phyloP scores from a whole-genome alignment of 805 yeast genomes.

The Candida golubevii region DNA sequence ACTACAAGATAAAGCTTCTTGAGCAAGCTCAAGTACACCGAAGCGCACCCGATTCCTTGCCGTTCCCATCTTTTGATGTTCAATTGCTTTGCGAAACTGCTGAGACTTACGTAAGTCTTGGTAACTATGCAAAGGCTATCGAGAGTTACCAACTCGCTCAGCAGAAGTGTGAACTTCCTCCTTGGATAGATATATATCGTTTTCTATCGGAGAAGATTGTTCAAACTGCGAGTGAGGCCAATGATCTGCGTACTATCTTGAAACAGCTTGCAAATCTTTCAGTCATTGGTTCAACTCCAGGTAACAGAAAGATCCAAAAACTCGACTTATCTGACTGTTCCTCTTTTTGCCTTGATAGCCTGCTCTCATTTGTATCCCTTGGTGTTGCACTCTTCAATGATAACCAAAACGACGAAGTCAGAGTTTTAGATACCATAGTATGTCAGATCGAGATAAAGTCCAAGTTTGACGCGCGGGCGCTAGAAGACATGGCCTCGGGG shows the following conservation, averaged over 20 bases:
- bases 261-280: slow-evolving; percentile 5
- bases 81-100: slow-evolving; percentile 50
- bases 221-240: neutral
- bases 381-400: slow-evolving; percentile 1
- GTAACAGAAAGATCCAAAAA: neutral
- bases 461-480: neutral
- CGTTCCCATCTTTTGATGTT: slow-evolving; percentile 1
- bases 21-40: neutral
- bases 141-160: slow-evolving; percentile 14
- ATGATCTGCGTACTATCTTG: neutral
- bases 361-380: neutral
- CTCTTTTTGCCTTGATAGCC: neutral
- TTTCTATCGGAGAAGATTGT: slow-evolving; percentile 2
- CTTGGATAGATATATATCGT: slow-evolving; percentile 9
- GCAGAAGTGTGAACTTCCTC: neutral
- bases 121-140: slow-evolving; percentile 17
- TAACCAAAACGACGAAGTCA: neutral
- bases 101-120: slow-evolving; percentile 34
- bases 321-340: neutral
- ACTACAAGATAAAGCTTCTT: slow-evolving; percentile 6
- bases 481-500: slow-evolving; percentile 1
- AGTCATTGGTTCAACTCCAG: neutral
- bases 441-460: slow-evolving; percentile 2
- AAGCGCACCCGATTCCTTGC: neutral
- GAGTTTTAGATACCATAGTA: slow-evolving; percentile 3